Evolutionary conservation across 768 basidiomycete species (phyloP).

Genomic region (Infundibulicybe gibba): DNA sequence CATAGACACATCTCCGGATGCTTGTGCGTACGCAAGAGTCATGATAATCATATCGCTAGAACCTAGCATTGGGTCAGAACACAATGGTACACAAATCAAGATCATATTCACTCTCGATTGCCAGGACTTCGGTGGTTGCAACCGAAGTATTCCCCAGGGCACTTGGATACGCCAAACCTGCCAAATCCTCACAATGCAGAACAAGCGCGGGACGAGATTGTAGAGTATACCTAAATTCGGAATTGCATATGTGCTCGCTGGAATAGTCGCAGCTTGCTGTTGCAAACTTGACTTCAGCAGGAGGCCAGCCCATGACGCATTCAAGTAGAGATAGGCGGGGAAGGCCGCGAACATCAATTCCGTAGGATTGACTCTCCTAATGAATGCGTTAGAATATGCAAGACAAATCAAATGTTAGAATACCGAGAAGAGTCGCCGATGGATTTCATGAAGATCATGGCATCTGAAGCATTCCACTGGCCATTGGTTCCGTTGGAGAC

Average conservation of each 20-base stretch:
- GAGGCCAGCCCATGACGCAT: slow-evolving; percentile 25
- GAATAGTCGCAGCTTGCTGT: slow-evolving; percentile 60
- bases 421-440: not conserved
- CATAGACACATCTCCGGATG: too few species aligned
- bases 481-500: slow-evolving; percentile 42
- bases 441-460: slow-evolving; percentile 59
- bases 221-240: slow-evolving; percentile 55
- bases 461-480: slow-evolving; percentile 45
- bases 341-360: slow-evolving; percentile 54
- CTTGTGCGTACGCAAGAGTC: too few species aligned
- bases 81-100: too few species aligned
- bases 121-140: slow-evolving; percentile 51
- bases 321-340: slow-evolving; percentile 53
- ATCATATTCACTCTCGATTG: slow-evolving; percentile 44
- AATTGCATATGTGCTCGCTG: slow-evolving; percentile 56
- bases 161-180: slow-evolving; percentile 37
- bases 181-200: not conserved
- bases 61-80: too few species aligned
- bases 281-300: slow-evolving; percentile 56
- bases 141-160: slow-evolving; percentile 40
- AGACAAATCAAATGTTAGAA: slow-evolving; percentile 1
- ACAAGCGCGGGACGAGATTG: too few species aligned
- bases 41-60: too few species aligned
- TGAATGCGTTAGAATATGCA: slow-evolving; percentile 1
- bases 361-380: slow-evolving; percentile 49